A percentile compares a stretch with the other conserved stretches of the same genome.
phyloP scores from a whole-genome alignment of 768 basidiomycete genomes.

The Lactarius trivialis region DNA sequence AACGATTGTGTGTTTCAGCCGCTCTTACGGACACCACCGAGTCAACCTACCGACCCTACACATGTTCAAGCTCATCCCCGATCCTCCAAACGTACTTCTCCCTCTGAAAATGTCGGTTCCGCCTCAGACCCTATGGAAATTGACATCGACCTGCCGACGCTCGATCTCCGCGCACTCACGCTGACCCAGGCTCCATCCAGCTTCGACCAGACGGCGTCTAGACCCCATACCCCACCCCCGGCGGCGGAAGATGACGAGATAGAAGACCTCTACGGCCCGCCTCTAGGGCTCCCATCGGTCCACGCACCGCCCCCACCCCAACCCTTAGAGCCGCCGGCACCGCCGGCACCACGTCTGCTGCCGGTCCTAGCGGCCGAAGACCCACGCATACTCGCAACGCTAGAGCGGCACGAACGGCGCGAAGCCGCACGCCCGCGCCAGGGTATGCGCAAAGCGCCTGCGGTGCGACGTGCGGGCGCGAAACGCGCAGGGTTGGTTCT shows the following conservation, averaged over 20 bases:
- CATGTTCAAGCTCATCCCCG: background rate
- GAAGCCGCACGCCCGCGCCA: slow-evolving; percentile 9
- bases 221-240: no score
- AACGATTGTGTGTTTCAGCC: background rate
- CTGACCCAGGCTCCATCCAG: background rate
- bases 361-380: slow-evolving; percentile 13
- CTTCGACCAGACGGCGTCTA: background rate
- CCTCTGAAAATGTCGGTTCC: background rate
- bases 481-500: slow-evolving; percentile 16
- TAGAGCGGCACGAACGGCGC: slow-evolving; percentile 14
- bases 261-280: slow-evolving; percentile 6
- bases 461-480: slow-evolving; percentile 1
- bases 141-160: slow-evolving; percentile 2
- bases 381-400: slow-evolving; percentile 2
- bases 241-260: slow-evolving; percentile 6
- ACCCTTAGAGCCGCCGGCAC: background rate
- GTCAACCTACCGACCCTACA: background rate
- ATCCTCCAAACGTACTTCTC: background rate
- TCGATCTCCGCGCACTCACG: slow-evolving; percentile 17
- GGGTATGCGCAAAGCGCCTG: slow-evolving; percentile 12
- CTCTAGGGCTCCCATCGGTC: background rate
- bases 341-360: background rate
- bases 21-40: background rate
- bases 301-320: background rate
- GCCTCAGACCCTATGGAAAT: slow-evolving; percentile 7